Base-by-base conservation (phyloP, 345 rosid species). In the Pugionium dolabratum region DNA sequence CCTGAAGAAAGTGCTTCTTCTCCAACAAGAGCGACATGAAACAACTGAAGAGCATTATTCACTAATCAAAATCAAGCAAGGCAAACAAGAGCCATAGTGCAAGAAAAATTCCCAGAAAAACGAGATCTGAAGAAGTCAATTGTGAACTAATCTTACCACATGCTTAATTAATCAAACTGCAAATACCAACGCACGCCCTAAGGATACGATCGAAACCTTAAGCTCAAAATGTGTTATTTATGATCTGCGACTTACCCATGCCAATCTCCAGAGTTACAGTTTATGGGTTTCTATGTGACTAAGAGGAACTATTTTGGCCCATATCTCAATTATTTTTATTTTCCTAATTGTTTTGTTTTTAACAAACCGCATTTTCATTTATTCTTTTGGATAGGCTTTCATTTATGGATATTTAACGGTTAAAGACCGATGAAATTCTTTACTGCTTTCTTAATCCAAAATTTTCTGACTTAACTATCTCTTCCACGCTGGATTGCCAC, bases 281-380 rank as follows among this genome's bases (percentile, higher is more conserved):
- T 63, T 54, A 60, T 34, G 70, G 55, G 45, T 61, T 58, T 49
- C 33, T 55, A 27, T 6, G 5, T 26, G 26, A 34, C 41, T 54
- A 33, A 2, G 59, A 41, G 11, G 0, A 18, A 18, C 18, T 18
- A 18, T 18, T 18, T 18, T 32, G 36, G 64, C 56, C 64, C 75
- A 71, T 48, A 55, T 71, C 66, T 49, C 45, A 63, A 39, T 67
- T 47, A 30, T n/a, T 67, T 55, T 44, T n/a, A 9, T 8, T 4
- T 30, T 28, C 3, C 4, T 41, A 9, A 9, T 6, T 5, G 18
- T 18, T 18, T 18, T 18, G 18, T 18, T 5, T 1, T 45, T 25
- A 10, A 6, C 28, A 8, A 45, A 5, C 28, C 49, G 8, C 6
- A 18, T 2, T 2, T 6, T 29, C 26, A 4, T n/a, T 56, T 27